These are phyloP conservation scores for Ormosia emarginata DNA, from an alignment of 306 rosid species.

Conservation along the genomic window DNA sequence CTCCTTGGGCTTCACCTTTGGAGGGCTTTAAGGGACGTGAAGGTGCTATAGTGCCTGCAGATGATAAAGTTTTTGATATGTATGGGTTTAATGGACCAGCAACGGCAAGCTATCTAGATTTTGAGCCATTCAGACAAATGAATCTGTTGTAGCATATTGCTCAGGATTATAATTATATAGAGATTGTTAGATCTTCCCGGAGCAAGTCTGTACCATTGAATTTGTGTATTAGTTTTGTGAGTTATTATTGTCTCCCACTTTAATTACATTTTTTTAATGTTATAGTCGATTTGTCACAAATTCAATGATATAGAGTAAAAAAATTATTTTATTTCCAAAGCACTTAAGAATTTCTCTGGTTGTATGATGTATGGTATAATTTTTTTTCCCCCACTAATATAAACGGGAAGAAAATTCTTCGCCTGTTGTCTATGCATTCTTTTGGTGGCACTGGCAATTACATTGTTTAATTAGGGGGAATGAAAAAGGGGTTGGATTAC, in stretches of 20 bases:
- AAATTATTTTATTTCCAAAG: no score
- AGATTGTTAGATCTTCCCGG: no score
- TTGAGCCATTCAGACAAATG: constrained; percentile 78
- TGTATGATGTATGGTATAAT: constrained; percentile 23
- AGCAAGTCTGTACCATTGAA: no score
- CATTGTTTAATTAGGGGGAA: constrained; percentile 3
- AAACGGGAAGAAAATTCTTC: constrained; percentile 32
- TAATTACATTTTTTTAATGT: no score
- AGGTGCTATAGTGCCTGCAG: constrained; percentile 55
- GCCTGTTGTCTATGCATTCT: constrained; percentile 19
- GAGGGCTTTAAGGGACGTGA: constrained; percentile 88
- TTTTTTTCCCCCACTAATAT: constrained; percentile 14
- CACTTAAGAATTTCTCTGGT: neutral
- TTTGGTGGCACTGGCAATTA: constrained; percentile 13
- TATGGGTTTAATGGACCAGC: constrained; percentile 64
- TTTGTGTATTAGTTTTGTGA: no score
- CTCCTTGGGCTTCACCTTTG: constrained; percentile 71
- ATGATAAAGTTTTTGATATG: constrained; percentile 70
- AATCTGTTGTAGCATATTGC: constrained; percentile 56
- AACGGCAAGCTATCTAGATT: constrained; percentile 50
- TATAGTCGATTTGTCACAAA: no score
- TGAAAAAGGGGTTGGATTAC: constrained; percentile 13
- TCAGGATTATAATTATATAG: neutral
- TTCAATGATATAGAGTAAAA: no score
- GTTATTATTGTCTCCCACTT: no score